Conservation (phyloP, 1,284 basidiomycete species). For the Malassezia restricta region DNA sequence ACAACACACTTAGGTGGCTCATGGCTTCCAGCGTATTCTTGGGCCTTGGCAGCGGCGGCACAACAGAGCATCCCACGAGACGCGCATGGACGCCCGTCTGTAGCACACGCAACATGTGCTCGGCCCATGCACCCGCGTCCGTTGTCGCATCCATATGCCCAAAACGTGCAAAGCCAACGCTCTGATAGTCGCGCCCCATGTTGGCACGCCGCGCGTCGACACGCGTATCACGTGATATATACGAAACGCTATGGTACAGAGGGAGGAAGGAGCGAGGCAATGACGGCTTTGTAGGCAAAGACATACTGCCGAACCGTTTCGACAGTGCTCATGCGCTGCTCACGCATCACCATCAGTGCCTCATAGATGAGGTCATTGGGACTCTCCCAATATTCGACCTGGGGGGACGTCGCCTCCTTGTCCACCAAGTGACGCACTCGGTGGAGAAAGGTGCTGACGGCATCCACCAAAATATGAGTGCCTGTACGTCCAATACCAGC, state of each 20-base stretch:
- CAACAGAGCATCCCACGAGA: background rate
- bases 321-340: conserved; percentile 43
- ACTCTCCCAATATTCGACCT: background rate
- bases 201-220: too few species aligned
- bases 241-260: background rate
- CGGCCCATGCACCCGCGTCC: background rate
- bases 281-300: conserved; percentile 35
- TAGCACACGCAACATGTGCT: background rate
- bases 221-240: too few species aligned
- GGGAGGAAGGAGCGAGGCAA: conserved; percentile 19
- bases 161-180: too few species aligned
- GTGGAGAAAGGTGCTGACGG: conserved; percentile 29
- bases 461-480: conserved; percentile 37
- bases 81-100: background rate
- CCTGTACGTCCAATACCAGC: conserved; percentile 43
- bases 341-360: conserved; percentile 18
- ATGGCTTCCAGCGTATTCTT: background rate
- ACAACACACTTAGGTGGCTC: conserved; percentile 1
- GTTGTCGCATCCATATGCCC: background rate
- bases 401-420: background rate
- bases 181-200: too few species aligned
- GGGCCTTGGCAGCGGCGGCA: background rate
- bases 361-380: conserved; percentile 12
- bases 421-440: conserved; percentile 7
- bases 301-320: conserved; percentile 43